Evolutionary conservation across 345 rosid genomes (phyloP), one percentile per base, ranked within the genome.

Genomic region (Murraya koenigii): DNA sequence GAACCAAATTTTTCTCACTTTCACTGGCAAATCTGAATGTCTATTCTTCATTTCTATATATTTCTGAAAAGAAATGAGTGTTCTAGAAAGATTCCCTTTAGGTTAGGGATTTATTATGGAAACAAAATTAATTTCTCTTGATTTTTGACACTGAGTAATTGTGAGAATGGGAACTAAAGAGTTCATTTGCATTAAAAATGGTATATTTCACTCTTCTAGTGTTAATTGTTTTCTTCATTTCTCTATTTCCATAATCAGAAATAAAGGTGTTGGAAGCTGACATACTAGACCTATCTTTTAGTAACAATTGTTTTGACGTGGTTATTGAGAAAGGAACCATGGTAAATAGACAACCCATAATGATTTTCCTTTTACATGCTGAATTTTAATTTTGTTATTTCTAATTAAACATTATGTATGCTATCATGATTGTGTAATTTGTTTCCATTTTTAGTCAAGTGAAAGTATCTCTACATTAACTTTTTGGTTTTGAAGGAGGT

Each of bases 321-420:
- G 92, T 92, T 86, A 87, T 95, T 85, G 99, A 95, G 94, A 95
- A 95, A 91, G 96, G 98, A 79, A 93, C 98, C 76, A 92, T 95
- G 98, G 99, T 93, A 93, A 90, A 76, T 28, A 68, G 71, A 64
- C 68, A 61, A 60, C 69, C 74, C 55, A 35, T 44, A 13, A 66
- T 32, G 23, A 1, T 39, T 49, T 49, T 56, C 30, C 44, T 39
- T 17, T 38, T 75, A 17, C 9, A 7, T 26, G 22, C 23, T 66
- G 71, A 69, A 77, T 32, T 62, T 35, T 77, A 56, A 13, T 36
- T 67, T 26, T 36, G 44, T 32, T 69, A 60, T 71, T 75, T 26
- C 63, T 71, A 39, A 59, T 72, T 35, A 44, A 44, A 44, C 2
- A 33, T 32, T 58, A 58, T 25, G 4, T 64, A 26, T 76, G 33